Conservation (phyloP, 2,329 filamentous ascomycete species). For the Fusarium sp. region DNA sequence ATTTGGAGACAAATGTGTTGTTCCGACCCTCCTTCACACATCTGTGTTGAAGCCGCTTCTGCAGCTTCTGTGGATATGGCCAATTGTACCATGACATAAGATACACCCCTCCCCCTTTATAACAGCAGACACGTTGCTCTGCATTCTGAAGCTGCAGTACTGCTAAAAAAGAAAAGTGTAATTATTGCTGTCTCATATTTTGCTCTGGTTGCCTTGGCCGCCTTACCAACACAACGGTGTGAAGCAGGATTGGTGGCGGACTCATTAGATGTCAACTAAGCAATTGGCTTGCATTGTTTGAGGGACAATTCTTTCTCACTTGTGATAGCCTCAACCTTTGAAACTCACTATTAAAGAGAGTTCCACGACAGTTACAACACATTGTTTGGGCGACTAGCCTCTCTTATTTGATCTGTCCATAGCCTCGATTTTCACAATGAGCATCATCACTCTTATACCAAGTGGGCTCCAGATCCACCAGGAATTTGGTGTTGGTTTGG, state of each 20-base stretch:
- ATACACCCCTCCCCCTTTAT: background rate
- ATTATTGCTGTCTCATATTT: background rate
- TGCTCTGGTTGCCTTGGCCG: rapidly evolving
- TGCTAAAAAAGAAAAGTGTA: rapidly evolving
- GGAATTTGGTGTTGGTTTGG: rapidly evolving
- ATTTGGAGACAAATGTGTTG: background rate
- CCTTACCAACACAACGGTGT: background rate
- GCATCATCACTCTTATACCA: rapidly evolving
- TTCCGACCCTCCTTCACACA: background rate
- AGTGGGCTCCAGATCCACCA: background rate
- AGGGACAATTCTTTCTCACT: rapidly evolving
- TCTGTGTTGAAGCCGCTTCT: background rate
- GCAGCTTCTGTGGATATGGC: rapidly evolving
- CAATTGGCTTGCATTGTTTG: background rate
- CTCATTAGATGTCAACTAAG: background rate
- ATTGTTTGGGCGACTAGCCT: background rate
- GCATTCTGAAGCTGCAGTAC: rapidly evolving
- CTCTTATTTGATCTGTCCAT: too few relatives aligned
- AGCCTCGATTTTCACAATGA: background rate
- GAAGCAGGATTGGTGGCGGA: background rate
- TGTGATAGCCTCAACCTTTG: rapidly evolving
- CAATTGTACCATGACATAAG: rapidly evolving
- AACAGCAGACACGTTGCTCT: background rate
- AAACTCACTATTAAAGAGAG: rapidly evolving
- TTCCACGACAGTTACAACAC: rapidly evolving